Evolutionary conservation across 1,139 yeast species (phyloP).

Genomic region (Wickerhamomyces sp.): DNA sequence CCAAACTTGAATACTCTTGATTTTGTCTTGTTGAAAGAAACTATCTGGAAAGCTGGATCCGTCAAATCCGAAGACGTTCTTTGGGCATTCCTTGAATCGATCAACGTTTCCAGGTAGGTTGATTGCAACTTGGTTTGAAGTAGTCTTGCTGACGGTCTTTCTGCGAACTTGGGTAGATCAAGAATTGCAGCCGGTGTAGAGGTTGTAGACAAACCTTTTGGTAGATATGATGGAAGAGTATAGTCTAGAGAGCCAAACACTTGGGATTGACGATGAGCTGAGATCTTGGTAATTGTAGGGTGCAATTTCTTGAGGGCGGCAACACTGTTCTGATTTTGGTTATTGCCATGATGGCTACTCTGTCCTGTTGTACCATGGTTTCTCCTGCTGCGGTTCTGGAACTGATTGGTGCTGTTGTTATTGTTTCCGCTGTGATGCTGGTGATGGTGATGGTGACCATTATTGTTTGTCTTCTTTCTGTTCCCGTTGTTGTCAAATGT

Average conservation of each 20-base stretch:
- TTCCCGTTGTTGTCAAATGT: background rate
- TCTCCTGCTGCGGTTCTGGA: constrained; percentile 1
- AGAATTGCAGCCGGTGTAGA: constrained; percentile 3
- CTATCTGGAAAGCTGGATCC: constrained; percentile 16
- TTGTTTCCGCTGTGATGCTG: background rate
- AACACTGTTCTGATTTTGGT: constrained; percentile 2
- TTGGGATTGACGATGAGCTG: constrained; percentile 10
- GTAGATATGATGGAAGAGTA: constrained; percentile 9
- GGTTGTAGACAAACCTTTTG: background rate
- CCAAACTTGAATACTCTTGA: constrained; percentile 15
- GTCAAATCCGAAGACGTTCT: background rate
- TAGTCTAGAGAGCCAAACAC: constrained; percentile 13
- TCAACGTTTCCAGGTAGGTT: constrained; percentile 8
- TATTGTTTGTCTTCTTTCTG: no score
- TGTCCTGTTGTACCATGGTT: background rate
- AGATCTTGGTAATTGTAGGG: constrained; percentile 6
- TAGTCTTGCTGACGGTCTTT: constrained; percentile 11
- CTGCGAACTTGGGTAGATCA: constrained; percentile 12
- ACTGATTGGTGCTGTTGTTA: background rate
- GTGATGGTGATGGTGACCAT: no score
- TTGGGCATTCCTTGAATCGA: constrained; percentile 1
- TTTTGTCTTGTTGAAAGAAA: constrained; percentile 3
- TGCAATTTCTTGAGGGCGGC: background rate
- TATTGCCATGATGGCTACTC: background rate
- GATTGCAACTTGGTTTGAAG: constrained; percentile 2